A percentile compares a stretch with the other conserved stretches of the same genome.
phyloP scores from a whole-genome alignment of 2,329 filamentous ascomycete species.

The Chaetomium sp. region DNA sequence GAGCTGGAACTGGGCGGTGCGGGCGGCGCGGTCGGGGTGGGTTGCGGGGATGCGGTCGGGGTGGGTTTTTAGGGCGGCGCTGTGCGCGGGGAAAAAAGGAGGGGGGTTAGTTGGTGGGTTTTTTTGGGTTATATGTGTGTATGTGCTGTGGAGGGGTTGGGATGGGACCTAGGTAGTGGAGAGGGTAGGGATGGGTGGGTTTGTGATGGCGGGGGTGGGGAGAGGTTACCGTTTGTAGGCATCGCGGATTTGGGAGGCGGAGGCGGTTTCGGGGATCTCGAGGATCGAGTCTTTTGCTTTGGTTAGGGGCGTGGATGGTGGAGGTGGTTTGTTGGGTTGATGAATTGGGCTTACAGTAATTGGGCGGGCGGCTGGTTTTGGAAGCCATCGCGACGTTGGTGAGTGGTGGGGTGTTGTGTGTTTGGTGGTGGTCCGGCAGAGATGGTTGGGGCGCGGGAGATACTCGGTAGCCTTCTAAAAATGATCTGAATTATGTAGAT shows the following conservation, averaged over 20 bases:
- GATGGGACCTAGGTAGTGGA: background rate
- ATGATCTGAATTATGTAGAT: background rate
- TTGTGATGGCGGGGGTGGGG: background rate
- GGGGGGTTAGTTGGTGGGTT: background rate
- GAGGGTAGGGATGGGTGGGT: constrained; percentile 20
- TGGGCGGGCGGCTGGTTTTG: constrained; percentile 49
- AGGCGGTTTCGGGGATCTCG: constrained; percentile 71
- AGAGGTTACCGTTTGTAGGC: constrained; percentile 80
- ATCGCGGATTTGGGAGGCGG: constrained; percentile 81
- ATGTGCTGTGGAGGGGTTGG: too few species aligned
- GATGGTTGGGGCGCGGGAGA: too few species aligned
- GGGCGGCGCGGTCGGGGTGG: constrained; percentile 77
- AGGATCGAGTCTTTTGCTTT: constrained; percentile 68
- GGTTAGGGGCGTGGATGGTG: background rate
- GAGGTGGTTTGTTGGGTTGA: too few species aligned
- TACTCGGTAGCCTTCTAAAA: background rate
- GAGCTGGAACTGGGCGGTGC: constrained; percentile 65
- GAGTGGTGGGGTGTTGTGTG: background rate
- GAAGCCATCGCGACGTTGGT: constrained; percentile 38
- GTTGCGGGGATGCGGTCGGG: constrained; percentile 85
- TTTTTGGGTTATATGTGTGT: background rate
- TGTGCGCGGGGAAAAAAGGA: constrained; percentile 41
- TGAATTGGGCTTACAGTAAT: constrained; percentile 55
- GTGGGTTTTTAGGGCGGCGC: constrained; percentile 87
- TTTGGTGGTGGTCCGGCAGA: background rate